Evolutionary conservation across 805 yeast genomes (phyloP), one percentile per base, ranked within the genome.

Genomic region (Candida ortonii): DNA sequence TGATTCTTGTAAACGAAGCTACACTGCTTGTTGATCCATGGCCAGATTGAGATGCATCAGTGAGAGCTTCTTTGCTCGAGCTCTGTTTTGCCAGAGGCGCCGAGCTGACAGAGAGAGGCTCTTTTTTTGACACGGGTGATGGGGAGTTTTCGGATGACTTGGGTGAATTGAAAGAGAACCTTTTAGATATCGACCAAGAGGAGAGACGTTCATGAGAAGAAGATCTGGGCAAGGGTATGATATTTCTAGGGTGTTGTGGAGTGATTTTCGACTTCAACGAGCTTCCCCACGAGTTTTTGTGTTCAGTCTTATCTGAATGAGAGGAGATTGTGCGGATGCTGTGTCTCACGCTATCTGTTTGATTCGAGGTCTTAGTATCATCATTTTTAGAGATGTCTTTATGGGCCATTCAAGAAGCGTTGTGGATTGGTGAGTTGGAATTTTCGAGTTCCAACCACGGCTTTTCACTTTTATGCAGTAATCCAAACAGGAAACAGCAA

Each of bases 281-380:
- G 15, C 29, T 37, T 5, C 47, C 41, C 55, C 55, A 50, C 6
- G 47, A 44, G 21, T 46, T 43, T 14, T 36, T 22, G 22, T 29
- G 36, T 9, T 22, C 6, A 10, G 19, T 18, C 16, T 13, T 6
- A 4, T 18, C 29, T 13, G 26, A 5, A 6, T 9, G 26, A 7
- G 10, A 13, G 9, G 14, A 16, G 5, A 14, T 9, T n/a, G 24
- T 14, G 25, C 6, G 6, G 25, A n/a, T 14, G 25, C 5, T 12
- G 26, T 24, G 7, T 24, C 26, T 5, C 16, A 24, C 6, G 26
- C 26, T 24, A 16, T 24, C 26, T 16, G 15, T 12, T 16, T 13
- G 26, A 5, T 16, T n/a, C 26, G 15, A 10, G 15, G 26, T 24
- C 26, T 12, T 24, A 12, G 16, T 24, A 16, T 10, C 26, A 16